Percentiles rank a stretch among this genome's conserved stretches.
phyloP scores from a whole-genome alignment of 495 filamentous ascomycete species.

The Usnea hakonensis region DNA sequence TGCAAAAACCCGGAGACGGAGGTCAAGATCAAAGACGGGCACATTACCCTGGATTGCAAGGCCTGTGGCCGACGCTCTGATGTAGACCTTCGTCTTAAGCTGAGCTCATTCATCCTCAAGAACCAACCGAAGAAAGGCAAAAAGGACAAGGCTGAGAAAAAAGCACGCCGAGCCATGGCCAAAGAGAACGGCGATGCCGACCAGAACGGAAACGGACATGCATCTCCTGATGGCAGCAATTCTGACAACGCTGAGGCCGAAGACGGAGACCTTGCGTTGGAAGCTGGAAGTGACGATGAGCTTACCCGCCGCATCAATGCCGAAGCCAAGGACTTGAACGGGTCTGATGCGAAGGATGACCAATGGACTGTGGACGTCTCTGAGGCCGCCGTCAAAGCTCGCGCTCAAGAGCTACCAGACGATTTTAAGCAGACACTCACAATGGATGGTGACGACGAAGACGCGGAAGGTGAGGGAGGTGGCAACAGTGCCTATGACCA shows the following conservation, averaged over 20 bases:
- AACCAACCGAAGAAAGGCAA: constrained; percentile 91
- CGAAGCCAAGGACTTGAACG: constrained; percentile 68
- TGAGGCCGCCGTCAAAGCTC: constrained; percentile 87
- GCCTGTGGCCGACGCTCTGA: constrained; percentile 89
- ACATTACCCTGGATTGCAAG: constrained; percentile 93
- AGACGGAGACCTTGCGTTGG: constrained; percentile 61
- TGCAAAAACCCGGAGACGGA: constrained; percentile 99
- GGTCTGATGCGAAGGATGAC: constrained; percentile 66
- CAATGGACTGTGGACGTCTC: constrained; percentile 95
- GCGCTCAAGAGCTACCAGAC: constrained; percentile 78
- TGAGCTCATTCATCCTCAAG: constrained; percentile 95
- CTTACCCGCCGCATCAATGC: constrained; percentile 82
- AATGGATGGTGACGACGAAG: constrained; percentile 68
- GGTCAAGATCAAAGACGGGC: constrained; percentile 83
- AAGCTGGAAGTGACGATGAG: constrained; percentile 85
- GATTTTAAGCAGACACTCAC: constrained; percentile 87
- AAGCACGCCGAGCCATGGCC: constrained; percentile 68
- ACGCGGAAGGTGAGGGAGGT: constrained; percentile 69
- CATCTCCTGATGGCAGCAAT: constrained; percentile 66
- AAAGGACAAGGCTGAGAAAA: constrained; percentile 88
- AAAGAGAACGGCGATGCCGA: constrained; percentile 68
- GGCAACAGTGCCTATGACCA: constrained; percentile 79
- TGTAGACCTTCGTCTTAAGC: constrained; percentile 87
- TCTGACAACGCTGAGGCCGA: constrained; percentile 65
- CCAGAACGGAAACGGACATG: constrained; percentile 47